Percentiles rank a stretch among this genome's conserved stretches.
Conservation (phyloP, 2,329 filamentous ascomycete species). For the Endocalyx cinctus region DNA sequence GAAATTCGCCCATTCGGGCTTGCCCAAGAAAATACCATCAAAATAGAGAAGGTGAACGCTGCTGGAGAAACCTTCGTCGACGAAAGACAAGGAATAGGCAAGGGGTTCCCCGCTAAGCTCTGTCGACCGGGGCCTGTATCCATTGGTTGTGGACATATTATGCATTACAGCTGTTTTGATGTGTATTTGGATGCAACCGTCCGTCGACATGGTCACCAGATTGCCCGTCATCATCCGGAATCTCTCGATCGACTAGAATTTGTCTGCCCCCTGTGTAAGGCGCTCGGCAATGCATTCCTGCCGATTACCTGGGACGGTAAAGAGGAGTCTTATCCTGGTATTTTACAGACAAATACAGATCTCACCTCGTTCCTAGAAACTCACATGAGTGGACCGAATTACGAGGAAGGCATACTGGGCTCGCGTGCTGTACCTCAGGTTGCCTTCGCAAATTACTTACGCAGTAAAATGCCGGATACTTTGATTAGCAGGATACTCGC, state of each 20-base stretch:
- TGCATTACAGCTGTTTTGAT: conserved; percentile 96
- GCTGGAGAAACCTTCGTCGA: conserved; percentile 66
- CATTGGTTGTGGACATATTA: conserved; percentile 92
- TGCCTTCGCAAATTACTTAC: conserved; percentile 35
- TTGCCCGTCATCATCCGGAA: conserved; percentile 91
- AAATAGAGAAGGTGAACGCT: conserved; percentile 70
- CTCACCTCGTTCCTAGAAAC: conserved; percentile 68
- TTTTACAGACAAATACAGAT: conserved; percentile 53
- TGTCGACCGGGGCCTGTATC: conserved; percentile 74
- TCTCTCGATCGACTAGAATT: conserved; percentile 77
- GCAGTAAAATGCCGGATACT: conserved; percentile 32
- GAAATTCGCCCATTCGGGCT: conserved; percentile 84
- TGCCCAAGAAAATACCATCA: conserved; percentile 76
- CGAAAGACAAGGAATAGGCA: conserved; percentile 79
- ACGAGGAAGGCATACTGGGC: too few relatives aligned
- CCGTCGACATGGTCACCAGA: conserved; percentile 83
- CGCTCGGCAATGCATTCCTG: conserved; percentile 88
- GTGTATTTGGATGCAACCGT: conserved; percentile 81
- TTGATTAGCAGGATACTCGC: conserved; percentile 33
- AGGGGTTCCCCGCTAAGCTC: conserved; percentile 72
- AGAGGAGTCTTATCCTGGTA: conserved; percentile 75
- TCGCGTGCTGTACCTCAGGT: conserved; percentile 21
- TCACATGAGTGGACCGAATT: conserved; percentile 46
- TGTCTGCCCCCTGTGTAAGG: conserved; percentile 94
- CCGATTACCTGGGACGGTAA: conserved; percentile 94